Evolutionary conservation across 2,329 filamentous ascomycete genomes (phyloP).

Genomic region (Monosporascus sp.): DNA sequence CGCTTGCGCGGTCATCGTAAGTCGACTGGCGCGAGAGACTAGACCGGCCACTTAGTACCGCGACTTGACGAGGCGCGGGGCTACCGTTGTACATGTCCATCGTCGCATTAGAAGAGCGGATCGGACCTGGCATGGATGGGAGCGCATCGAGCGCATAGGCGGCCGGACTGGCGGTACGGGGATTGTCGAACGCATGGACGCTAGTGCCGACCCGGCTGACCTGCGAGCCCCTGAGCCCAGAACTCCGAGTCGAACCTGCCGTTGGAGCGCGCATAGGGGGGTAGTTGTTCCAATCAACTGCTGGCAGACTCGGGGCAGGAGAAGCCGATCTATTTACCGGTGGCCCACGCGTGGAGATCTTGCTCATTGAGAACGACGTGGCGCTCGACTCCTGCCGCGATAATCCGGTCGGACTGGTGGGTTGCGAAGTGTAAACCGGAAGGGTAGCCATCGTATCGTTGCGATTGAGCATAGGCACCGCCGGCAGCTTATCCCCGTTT

Average conservation of each 20-base stretch:
- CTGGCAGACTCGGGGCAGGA: constrained; percentile 32
- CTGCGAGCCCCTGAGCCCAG: constrained; percentile 16
- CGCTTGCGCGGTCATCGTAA: constrained; percentile 21
- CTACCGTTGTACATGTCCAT: constrained; percentile 24
- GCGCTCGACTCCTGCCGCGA: constrained; percentile 34
- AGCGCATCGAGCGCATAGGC: constrained; percentile 19
- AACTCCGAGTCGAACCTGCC: constrained; percentile 30
- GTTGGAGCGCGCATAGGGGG: constrained; percentile 31
- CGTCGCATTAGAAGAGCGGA: constrained; percentile 27
- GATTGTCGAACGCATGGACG: constrained; percentile 13
- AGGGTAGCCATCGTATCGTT: constrained; percentile 58
- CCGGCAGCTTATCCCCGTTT: constrained; percentile 45
- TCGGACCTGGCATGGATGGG: constrained; percentile 28
- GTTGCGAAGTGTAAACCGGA: constrained; percentile 57
- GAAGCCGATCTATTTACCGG: constrained; percentile 43
- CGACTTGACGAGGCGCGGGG: constrained; percentile 17
- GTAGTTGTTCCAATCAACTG: constrained; percentile 22
- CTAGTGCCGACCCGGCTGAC: constrained; percentile 18
- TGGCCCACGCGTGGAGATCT: constrained; percentile 59
- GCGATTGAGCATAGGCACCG: constrained; percentile 54
- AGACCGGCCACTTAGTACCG: constrained; percentile 17
- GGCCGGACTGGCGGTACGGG: constrained; percentile 16
- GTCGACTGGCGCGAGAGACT: constrained; percentile 9
- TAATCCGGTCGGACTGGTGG: constrained; percentile 52
- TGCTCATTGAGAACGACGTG: constrained; percentile 55